These are phyloP conservation scores for Calonectria henricotiae DNA, from an alignment of 2,329 filamentous ascomycete genomes.

Conservation along the genomic window DNA sequence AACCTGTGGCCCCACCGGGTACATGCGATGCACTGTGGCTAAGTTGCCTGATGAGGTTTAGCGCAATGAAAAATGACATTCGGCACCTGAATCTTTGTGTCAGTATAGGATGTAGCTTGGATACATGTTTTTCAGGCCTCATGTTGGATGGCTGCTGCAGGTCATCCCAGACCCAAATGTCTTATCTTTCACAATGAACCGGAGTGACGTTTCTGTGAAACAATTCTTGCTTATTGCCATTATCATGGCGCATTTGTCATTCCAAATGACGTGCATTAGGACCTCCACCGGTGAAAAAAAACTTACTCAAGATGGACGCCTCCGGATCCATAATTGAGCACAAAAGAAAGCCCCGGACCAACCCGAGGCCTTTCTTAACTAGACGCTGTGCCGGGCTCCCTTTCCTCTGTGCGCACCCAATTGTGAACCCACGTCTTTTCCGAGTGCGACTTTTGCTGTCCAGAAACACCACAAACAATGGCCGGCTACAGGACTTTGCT, in stretches of 20 bases:
- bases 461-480: constrained; percentile 1
- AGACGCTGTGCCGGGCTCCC: background rate
- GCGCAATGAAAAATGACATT: constrained; percentile 12
- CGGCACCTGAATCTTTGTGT: constrained; percentile 12
- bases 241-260: constrained; percentile 17
- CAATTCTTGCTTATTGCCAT: background rate
- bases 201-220: background rate
- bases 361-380: constrained; percentile 13
- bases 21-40: constrained; percentile 47
- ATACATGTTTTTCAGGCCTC: constrained; percentile 3
- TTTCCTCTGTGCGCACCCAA: background rate
- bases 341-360: background rate
- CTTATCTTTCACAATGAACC: background rate
- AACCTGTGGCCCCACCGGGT: constrained; percentile 26
- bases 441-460: background rate
- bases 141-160: background rate
- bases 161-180: background rate
- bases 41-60: constrained; percentile 46
- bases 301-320: background rate
- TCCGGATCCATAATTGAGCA: constrained; percentile 13
- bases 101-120: constrained; percentile 2
- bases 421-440: background rate
- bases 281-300: constrained; percentile 8
- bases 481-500: background rate
- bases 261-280: constrained; percentile 17